Conservation (phyloP, 495 filamentous ascomycete genomes). For the Bombardia bombarda region DNA sequence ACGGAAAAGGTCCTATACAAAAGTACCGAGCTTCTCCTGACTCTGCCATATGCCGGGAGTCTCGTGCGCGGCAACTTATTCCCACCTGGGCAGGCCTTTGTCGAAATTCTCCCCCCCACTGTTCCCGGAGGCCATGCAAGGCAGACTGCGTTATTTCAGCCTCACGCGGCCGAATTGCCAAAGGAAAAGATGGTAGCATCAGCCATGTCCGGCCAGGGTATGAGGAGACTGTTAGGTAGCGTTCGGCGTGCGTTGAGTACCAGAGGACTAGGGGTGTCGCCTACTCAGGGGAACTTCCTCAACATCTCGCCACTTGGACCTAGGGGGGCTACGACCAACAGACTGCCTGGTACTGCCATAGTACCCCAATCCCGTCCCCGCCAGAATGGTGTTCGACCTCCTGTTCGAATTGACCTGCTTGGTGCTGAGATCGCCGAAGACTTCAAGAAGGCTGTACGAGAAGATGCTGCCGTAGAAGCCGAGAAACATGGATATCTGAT, state of each 20-base stretch:
- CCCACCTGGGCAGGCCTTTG: constrained; percentile 67
- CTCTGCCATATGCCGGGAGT: constrained; percentile 66
- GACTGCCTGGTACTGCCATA: constrained; percentile 45
- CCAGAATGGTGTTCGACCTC: constrained; percentile 31
- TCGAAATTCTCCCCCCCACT: constrained; percentile 57
- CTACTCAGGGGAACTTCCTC: constrained; percentile 38
- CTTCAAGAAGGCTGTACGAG: constrained; percentile 57
- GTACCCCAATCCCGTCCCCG: constrained; percentile 44
- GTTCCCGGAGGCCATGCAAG: constrained; percentile 30
- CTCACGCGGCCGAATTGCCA: constrained; percentile 19
- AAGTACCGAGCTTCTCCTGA: constrained; percentile 50
- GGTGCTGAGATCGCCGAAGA: constrained; percentile 70
- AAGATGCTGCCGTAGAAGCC: constrained; percentile 42
- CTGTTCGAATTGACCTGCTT: constrained; percentile 63
- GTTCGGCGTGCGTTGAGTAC: constrained; percentile 82
- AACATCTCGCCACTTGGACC: constrained; percentile 45
- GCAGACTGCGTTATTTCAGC: constrained; percentile 43
- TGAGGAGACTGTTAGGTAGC: constrained; percentile 80
- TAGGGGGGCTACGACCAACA: constrained; percentile 40
- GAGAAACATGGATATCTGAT: constrained; percentile 17
- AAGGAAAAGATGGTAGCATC: constrained; percentile 37
- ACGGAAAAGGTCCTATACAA: constrained; percentile 41
- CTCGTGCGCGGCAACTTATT: constrained; percentile 77
- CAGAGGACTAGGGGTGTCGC: constrained; percentile 42
- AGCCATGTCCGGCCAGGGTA: constrained; percentile 53